phyloP scores from a whole-genome alignment of 2,329 filamentous ascomycete genomes.

The Fusarium solani-melongenae region DNA sequence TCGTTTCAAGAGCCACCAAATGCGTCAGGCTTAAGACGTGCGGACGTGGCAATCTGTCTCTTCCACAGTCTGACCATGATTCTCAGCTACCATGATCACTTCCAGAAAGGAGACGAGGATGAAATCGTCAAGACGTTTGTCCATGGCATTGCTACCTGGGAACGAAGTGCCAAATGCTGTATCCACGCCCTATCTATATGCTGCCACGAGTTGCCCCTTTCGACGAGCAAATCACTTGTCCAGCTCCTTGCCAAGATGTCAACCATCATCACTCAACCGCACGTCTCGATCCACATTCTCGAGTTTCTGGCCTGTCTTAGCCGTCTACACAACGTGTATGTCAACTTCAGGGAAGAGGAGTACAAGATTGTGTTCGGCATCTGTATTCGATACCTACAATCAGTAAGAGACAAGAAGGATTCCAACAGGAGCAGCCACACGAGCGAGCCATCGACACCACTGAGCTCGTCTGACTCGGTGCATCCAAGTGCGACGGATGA shows the following conservation, averaged over 20 bases:
- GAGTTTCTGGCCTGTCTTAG: conserved; percentile 94
- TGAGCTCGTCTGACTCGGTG: conserved; percentile 29
- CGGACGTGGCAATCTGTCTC: conserved; percentile 88
- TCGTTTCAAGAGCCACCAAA: conserved; percentile 84
- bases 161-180: conserved; percentile 89
- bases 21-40: conserved; percentile 82
- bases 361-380: conserved; percentile 96
- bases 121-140: conserved; percentile 90
- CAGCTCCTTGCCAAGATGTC: conserved; percentile 93
- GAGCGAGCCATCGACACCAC: conserved; percentile 54
- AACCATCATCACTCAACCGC: conserved; percentile 92
- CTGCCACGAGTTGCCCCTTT: conserved; percentile 91
- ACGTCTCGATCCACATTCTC: conserved; percentile 92
- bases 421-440: conserved; percentile 58
- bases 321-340: conserved; percentile 83
- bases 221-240: conserved; percentile 86
- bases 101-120: conserved; percentile 86
- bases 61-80: conserved; percentile 89
- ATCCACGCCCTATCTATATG: conserved; percentile 96
- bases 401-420: conserved; percentile 76
- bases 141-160: conserved; percentile 84
- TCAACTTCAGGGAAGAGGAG: conserved; percentile 91
- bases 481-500: conserved; percentile 67
- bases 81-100: conserved; percentile 88
- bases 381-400: conserved; percentile 92